A percentile compares a stretch with the other conserved stretches of the same genome.
phyloP scores from a whole-genome alignment of 73 alveolate genomes.

The Stentor coeruleus region DNA sequence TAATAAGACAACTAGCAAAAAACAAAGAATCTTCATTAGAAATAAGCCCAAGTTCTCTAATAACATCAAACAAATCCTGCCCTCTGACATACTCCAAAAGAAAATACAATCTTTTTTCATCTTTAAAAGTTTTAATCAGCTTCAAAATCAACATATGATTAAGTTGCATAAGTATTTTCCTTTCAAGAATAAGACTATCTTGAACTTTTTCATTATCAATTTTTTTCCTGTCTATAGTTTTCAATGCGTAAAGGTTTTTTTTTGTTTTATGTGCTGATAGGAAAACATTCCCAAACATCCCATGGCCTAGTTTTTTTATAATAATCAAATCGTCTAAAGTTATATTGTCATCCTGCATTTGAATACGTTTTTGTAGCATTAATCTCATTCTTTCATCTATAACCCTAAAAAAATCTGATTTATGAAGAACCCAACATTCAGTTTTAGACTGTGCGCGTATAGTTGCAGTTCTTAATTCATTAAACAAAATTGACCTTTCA shows the following conservation, averaged over 20 bases:
- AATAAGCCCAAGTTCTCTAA: not conserved
- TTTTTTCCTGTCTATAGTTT: not conserved
- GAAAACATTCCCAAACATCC: no score
- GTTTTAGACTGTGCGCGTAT: no score
- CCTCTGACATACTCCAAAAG: not conserved
- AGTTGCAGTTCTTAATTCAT: no score
- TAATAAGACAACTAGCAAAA: constrained; percentile 62
- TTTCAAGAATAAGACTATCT: not conserved
- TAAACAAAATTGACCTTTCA: no score
- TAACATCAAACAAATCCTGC: not conserved
- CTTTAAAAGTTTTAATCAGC: not conserved
- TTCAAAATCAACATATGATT: not conserved
- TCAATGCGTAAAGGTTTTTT: not conserved
- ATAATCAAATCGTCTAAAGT: no score
- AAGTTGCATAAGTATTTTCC: not conserved
- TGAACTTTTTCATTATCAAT: not conserved
- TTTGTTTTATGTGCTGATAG: not conserved
- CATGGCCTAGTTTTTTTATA: no score
- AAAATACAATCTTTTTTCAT: constrained; percentile 1
- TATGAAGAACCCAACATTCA: no score
- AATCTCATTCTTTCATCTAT: no score
- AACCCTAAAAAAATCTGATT: no score
- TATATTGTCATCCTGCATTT: no score
- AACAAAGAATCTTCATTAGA: constrained; percentile 35
- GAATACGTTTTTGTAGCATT: no score